Percentiles rank a stretch among this genome's conserved stretches.
Evolutionary conservation across 371 early-diverging fungal genomes (phyloP).

Genomic region (Mucor piriformis): DNA sequence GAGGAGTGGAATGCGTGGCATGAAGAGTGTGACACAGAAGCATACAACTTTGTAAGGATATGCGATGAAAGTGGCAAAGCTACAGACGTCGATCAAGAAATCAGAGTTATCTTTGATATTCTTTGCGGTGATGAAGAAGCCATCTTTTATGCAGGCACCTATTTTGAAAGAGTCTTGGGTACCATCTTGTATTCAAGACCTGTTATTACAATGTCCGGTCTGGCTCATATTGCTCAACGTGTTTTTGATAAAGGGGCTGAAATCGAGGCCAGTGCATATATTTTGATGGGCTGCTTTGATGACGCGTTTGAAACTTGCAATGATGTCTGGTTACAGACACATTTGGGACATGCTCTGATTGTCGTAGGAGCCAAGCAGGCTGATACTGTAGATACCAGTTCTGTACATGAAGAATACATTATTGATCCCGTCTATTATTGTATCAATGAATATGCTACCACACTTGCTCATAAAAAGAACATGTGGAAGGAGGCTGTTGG

Average conservation of each 20-base stretch:
- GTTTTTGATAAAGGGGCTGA: background rate
- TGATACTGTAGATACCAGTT: background rate
- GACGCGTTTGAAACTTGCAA: constrained; percentile 8
- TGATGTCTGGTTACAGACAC: constrained; percentile 26
- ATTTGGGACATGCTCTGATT: constrained; percentile 23
- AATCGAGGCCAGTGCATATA: background rate
- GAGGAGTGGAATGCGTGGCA: constrained; percentile 3
- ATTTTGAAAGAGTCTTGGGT: constrained; percentile 9
- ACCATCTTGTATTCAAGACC: background rate
- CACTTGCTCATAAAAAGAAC: constrained; percentile 16
- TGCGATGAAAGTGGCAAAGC: background rate
- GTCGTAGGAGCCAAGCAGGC: background rate
- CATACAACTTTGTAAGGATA: background rate
- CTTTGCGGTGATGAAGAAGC: background rate
- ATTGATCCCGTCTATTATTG: constrained; percentile 34
- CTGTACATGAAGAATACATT: constrained; percentile 6
- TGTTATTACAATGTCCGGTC: background rate
- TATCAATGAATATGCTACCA: constrained; percentile 27
- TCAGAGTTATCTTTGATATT: background rate
- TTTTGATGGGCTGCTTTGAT: constrained; percentile 17
- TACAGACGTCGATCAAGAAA: background rate
- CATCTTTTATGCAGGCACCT: background rate
- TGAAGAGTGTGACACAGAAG: background rate
- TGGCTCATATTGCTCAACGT: background rate
- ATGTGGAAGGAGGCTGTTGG: constrained; percentile 41